Evolutionary conservation across 108 stramenopile species (phyloP).

Genomic region (Cyclostephanos invisitatus): DNA sequence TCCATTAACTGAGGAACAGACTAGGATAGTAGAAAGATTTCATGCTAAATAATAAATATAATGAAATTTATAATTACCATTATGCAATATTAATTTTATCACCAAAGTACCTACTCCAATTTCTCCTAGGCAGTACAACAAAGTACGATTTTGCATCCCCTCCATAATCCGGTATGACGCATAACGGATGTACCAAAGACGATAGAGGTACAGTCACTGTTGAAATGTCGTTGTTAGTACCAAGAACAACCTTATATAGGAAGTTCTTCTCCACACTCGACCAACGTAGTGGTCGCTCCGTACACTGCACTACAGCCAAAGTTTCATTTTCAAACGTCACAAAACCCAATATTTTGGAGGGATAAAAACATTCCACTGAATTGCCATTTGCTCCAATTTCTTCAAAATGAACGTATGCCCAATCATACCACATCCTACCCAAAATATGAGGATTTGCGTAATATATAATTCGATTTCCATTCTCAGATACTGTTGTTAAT

Average conservation of each 20-base stretch:
- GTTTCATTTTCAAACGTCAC: background rate
- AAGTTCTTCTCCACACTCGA: background rate
- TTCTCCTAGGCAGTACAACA: background rate
- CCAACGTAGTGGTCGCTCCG: background rate
- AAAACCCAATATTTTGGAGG: conserved; percentile 1
- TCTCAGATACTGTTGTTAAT: background rate
- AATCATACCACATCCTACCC: conserved; percentile 1
- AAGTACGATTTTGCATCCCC: background rate
- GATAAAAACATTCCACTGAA: background rate
- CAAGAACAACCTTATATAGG: background rate
- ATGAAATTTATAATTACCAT: too few relatives aligned
- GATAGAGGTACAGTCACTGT: background rate
- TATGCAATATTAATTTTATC: background rate
- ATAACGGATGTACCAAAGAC: background rate
- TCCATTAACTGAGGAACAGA: background rate
- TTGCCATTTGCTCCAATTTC: background rate
- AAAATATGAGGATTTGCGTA: background rate
- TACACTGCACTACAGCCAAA: background rate
- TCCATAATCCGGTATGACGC: background rate
- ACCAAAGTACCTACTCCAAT: conserved; percentile 1
- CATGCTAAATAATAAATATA: background rate
- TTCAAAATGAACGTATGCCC: conserved; percentile 1
- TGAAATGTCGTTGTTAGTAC: background rate
- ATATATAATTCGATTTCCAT: background rate
- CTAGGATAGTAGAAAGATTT: background rate